These are phyloP conservation scores for Malbranchea zuffiana DNA, from an alignment of 2,329 filamentous ascomycete species.

Conservation along the genomic window DNA sequence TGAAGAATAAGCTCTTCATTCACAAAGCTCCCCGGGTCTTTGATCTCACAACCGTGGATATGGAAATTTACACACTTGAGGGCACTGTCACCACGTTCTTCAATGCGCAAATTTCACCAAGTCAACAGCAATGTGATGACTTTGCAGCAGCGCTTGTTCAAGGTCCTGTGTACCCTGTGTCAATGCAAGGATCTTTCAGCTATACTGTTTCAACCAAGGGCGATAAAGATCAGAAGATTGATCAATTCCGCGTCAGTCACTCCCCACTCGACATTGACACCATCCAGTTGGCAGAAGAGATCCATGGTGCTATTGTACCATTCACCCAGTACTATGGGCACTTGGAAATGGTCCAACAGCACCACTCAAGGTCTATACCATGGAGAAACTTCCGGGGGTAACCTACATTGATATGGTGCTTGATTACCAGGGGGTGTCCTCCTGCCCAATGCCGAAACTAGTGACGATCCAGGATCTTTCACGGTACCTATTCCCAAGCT, in stretches of 20 bases:
- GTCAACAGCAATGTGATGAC: slow-evolving; percentile 9
- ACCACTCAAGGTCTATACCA: slow-evolving; percentile 5
- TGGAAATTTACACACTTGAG: slow-evolving; percentile 5
- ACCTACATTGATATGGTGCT: slow-evolving; percentile 6
- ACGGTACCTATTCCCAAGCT: slow-evolving; percentile 1
- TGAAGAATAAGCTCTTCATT: too few species aligned
- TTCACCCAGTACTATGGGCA: slow-evolving; percentile 6
- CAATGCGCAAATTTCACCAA: slow-evolving; percentile 3
- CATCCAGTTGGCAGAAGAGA: slow-evolving; percentile 6
- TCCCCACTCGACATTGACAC: slow-evolving; percentile 6
- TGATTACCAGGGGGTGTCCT: slow-evolving; percentile 1
- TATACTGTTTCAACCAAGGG: slow-evolving; percentile 8
- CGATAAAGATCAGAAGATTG: slow-evolving; percentile 3
- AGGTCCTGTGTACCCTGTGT: slow-evolving; percentile 4
- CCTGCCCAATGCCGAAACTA: slow-evolving; percentile 1
- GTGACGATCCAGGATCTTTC: slow-evolving; percentile 6
- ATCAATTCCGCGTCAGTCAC: slow-evolving; percentile 9
- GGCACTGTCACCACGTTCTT: slow-evolving; percentile 6
- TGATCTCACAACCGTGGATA: not conserved
- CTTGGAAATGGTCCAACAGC: slow-evolving; percentile 4
- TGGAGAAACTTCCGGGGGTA: slow-evolving; percentile 9
- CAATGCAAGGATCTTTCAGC: slow-evolving; percentile 10
- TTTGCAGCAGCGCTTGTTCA: slow-evolving; percentile 4
- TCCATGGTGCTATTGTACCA: slow-evolving; percentile 7
- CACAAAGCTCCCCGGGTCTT: slow-evolving; percentile 3